Conservation (phyloP, 1,284 basidiomycete species). For the Tilletia indica region DNA sequence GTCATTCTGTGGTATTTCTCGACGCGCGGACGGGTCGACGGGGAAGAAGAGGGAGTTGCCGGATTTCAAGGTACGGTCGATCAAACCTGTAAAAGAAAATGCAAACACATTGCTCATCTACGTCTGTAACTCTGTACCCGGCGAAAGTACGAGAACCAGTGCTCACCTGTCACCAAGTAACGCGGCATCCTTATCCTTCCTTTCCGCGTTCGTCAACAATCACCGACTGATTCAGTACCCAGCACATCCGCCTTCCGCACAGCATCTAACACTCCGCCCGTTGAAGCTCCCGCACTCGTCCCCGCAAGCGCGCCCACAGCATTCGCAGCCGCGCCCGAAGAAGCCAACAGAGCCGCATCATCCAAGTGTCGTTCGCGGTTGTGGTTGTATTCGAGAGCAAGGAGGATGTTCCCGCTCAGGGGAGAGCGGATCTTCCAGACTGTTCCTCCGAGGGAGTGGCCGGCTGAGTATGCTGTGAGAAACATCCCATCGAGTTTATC, state of each 20-base stretch:
- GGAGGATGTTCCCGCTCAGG: slow-evolving; percentile 89
- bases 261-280: slow-evolving; percentile 33
- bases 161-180: slow-evolving; percentile 65
- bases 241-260: slow-evolving; percentile 62
- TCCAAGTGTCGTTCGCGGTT: slow-evolving; percentile 94
- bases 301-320: too few species aligned
- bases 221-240: slow-evolving; percentile 84
- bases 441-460: slow-evolving; percentile 92
- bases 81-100: slow-evolving; percentile 58
- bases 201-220: slow-evolving; percentile 75
- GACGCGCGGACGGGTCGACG: slow-evolving; percentile 88
- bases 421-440: slow-evolving; percentile 98
- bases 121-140: too few species aligned
- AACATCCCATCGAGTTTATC: slow-evolving; percentile 87
- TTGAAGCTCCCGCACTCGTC: slow-evolving; percentile 29
- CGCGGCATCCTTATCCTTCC: slow-evolving; percentile 85
- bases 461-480: slow-evolving; percentile 92
- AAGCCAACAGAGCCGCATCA: slow-evolving; percentile 68
- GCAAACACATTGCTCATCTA: too few species aligned
- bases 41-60: slow-evolving; percentile 80
- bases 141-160: too few species aligned
- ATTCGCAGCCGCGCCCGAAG: slow-evolving; percentile 21
- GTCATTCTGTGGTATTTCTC: too few species aligned
- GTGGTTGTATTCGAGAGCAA: slow-evolving; percentile 95
- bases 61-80: slow-evolving; percentile 80